These are phyloP conservation scores for Aotearoamyces nothofagi DNA, from an alignment of 2,329 filamentous ascomycete genomes.

Conservation along the genomic window DNA sequence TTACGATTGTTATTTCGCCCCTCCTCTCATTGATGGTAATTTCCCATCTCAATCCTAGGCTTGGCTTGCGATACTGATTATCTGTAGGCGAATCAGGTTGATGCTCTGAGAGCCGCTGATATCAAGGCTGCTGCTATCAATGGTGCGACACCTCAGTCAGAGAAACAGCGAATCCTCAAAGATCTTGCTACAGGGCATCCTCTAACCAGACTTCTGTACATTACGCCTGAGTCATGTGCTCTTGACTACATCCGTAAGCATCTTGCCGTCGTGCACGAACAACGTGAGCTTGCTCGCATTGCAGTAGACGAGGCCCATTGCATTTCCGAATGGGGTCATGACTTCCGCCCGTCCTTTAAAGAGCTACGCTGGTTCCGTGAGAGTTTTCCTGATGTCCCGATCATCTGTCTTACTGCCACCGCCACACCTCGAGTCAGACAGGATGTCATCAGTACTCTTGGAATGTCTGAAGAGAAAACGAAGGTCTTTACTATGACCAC, in stretches of 20 bases:
- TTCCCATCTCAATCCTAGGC: background rate
- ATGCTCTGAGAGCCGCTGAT: constrained; percentile 55
- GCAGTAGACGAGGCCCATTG: constrained; percentile 93
- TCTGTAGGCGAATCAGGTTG: constrained; percentile 74
- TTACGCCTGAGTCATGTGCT: constrained; percentile 81
- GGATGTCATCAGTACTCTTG: constrained; percentile 69
- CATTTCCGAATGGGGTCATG: constrained; percentile 96
- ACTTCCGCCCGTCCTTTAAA: constrained; percentile 89
- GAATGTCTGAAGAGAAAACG: constrained; percentile 46
- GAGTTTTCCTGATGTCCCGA: constrained; percentile 69
- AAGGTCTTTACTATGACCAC: constrained; percentile 74
- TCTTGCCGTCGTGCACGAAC: constrained; percentile 57
- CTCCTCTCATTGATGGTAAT: constrained; percentile 75
- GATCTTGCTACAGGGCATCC: constrained; percentile 86
- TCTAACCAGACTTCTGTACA: constrained; percentile 69
- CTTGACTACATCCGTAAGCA: constrained; percentile 62
- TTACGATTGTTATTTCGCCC: constrained; percentile 83
- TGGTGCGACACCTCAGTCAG: constrained; percentile 53
- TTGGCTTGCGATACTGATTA: constrained; percentile 1
- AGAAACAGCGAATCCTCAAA: constrained; percentile 54
- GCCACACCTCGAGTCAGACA: constrained; percentile 66
- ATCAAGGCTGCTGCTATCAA: constrained; percentile 80
- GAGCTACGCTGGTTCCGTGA: constrained; percentile 73
- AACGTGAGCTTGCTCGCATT: constrained; percentile 73
- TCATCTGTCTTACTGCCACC: constrained; percentile 87